A percentile compares a stretch with the other conserved stretches of the same genome.
Evolutionary conservation across 1,284 basidiomycete genomes (phyloP).

Genomic region (Boletus smithii): DNA sequence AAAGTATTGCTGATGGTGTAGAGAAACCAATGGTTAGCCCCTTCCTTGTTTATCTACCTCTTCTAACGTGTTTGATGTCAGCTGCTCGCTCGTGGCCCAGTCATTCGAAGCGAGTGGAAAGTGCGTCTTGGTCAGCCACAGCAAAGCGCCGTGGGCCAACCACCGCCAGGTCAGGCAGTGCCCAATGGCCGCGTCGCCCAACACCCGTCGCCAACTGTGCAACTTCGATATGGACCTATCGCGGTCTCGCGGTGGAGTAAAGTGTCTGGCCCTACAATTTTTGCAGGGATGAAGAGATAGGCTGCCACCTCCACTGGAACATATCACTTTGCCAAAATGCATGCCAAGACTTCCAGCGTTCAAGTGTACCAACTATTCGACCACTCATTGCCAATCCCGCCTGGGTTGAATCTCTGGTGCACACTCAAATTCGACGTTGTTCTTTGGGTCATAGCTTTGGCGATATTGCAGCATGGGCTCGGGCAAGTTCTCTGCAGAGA

Average conservation of each 20-base stretch:
- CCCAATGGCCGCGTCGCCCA: slow-evolving; percentile 24
- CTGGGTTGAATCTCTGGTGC: slow-evolving; percentile 8
- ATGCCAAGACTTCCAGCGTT: slow-evolving; percentile 6
- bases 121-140: slow-evolving; percentile 35
- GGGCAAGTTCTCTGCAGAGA: slow-evolving; percentile 3
- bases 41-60: neutral
- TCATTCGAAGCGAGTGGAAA: slow-evolving; percentile 72
- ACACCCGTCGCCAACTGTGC: slow-evolving; percentile 29
- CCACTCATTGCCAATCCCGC: neutral
- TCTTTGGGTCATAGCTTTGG: slow-evolving; percentile 10
- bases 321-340: slow-evolving; percentile 4
- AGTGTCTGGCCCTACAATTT: slow-evolving; percentile 58
- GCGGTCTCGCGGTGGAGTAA: slow-evolving; percentile 65
- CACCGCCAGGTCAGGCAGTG: slow-evolving; percentile 14
- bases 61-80: slow-evolving; percentile 30
- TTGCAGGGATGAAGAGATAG: slow-evolving; percentile 65
- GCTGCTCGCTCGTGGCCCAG: slow-evolving; percentile 59
- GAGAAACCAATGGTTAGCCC: slow-evolving; percentile 75
- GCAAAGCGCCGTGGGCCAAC: slow-evolving; percentile 25
- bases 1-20: slow-evolving; percentile 88
- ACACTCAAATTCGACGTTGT: slow-evolving; percentile 8
- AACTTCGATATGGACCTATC: slow-evolving; percentile 62
- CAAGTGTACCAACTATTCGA: slow-evolving; percentile 5
- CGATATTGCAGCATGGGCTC: slow-evolving; percentile 3
- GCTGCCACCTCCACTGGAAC: neutral